Base-by-base conservation (phyloP, 177 flowering plant species). In the Vitis hybrid region DNA sequence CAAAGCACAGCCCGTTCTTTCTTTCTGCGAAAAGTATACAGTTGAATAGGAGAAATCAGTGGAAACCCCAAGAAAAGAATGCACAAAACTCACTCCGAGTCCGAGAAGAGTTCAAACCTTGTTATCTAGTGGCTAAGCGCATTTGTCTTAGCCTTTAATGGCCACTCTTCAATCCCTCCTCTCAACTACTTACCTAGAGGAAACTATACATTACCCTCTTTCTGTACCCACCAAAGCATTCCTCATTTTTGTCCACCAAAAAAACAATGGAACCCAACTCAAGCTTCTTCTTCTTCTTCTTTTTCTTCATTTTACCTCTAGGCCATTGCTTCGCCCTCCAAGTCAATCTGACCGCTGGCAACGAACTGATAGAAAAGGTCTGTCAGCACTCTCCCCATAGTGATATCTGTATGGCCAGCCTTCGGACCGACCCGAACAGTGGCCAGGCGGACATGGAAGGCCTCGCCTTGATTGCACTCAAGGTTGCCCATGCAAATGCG, bases 381-480 rank as follows among this genome's bases (percentile, higher is more conserved):
- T 83, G 86, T 54, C 11, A 51, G 13, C 17, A 19, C 0, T 22
- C 82, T 2, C 2, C 2, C 0, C 2, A 75, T 72, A 73, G 59
- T 61, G 67, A 61, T 1, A n/a, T 79, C n/a, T 83, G 86, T 74
- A 3, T 65, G 14, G 14, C 67, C 3, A 67, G 69, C 54, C 73
- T 81, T 5, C 4, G 62, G 13, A 31, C 78, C 0, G 66, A 73
- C 28, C 84, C 82, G 0, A 62, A 56, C 8, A 62, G 71, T 63
- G 2, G 53, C 14, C 12, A 2, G 0, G 66, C 77, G 4, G 76
- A 76, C 65, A 28, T 77, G 3, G 65, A 18, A 0, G 73, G 61
- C 18, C 62, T 82, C 1, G 79, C 76, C 10, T 15, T 75, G n/a
- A 58, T 76, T 7, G 74, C 83, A 1, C 38, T 84, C 14, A 71